phyloP scores from a whole-genome alignment of 2,329 filamentous ascomycete genomes.

The Lasiodiplodia hormozganensis region DNA sequence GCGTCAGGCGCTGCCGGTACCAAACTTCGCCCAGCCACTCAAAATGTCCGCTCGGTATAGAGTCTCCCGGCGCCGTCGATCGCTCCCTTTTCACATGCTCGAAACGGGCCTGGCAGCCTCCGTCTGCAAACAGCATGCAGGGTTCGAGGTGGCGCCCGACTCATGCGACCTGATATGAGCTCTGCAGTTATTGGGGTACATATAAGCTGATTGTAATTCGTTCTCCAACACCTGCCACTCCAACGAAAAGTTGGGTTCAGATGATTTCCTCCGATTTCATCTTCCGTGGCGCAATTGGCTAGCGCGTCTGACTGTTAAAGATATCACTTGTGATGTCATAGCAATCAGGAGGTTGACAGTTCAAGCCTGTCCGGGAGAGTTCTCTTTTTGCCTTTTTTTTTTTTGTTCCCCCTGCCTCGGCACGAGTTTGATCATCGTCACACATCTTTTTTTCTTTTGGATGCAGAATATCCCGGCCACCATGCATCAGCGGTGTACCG shows the following conservation, averaged over 20 bases:
- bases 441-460: background rate
- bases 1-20: slow-evolving; percentile 23
- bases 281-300: slow-evolving; percentile 58
- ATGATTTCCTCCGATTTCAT: slow-evolving; percentile 19
- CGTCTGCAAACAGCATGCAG: slow-evolving; percentile 3
- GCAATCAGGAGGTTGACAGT: slow-evolving; percentile 31
- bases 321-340: too few relatives aligned
- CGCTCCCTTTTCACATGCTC: slow-evolving; percentile 16
- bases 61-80: slow-evolving; percentile 21
- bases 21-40: slow-evolving; percentile 20
- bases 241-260: background rate
- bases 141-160: background rate
- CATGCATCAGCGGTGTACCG: background rate
- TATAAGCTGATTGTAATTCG: background rate
- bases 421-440: background rate
- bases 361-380: slow-evolving; percentile 30
- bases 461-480: background rate
- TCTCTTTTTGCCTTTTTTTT: background rate
- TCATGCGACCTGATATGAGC: background rate
- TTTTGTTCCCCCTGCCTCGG: background rate
- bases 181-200: background rate
- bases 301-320: slow-evolving; percentile 66
- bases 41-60: slow-evolving; percentile 8
- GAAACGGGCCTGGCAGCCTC: slow-evolving; percentile 7
- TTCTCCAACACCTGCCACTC: slow-evolving; percentile 3